Evolutionary conservation across 345 rosid species (phyloP), one percentile per base, ranked within the genome.

Genomic region (Excoecaria agallocha): DNA sequence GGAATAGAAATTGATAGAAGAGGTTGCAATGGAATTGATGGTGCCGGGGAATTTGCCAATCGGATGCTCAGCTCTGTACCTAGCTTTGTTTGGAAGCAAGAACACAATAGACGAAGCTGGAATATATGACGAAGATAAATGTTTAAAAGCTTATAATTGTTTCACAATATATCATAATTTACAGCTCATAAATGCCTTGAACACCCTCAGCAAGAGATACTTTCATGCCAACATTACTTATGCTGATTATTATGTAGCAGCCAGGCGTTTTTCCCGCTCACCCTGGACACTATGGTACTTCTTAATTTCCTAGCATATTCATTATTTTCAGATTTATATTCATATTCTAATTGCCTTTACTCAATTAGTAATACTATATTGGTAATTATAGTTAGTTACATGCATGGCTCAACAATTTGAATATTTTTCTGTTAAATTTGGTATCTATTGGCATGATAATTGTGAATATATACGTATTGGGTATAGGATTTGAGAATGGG

Each of bases 31-130:
- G 54, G 82, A 86, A 17, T 22, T 91, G 17, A 20, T 89, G 87
- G 93, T 89, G 63, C 92, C 93, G 0, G 94, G 94, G 19, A 88
- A 85, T 74, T 73, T 89, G 16, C 94, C 94, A 3, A 78, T 88
- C 0, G 94, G 97, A 25, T 91, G 97, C 85, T 78, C 86, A 0
- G 87, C 97, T 0, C 87, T 81, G 62, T 85, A 86, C 63, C 43
- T 91, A 75, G 85, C 91, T 16, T 57, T 85, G 72, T 88, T 86
- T 64, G 71, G 5, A 11, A 85, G 84, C 70, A 66, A 43, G 3
- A 76, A 60, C 60, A 58, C 73, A 73, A 25, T 68, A 9, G 86
- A 86, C 12, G n/a, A n/a, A n/a, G n/a, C n/a, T n/a, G n/a, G n/a
- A n/a, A n/a, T n/a, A n/a, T 89, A 87, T 59, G 89, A 89, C 51